Base-by-base conservation (phyloP, 441 rosid species). In the Populus hybrid region DNA sequence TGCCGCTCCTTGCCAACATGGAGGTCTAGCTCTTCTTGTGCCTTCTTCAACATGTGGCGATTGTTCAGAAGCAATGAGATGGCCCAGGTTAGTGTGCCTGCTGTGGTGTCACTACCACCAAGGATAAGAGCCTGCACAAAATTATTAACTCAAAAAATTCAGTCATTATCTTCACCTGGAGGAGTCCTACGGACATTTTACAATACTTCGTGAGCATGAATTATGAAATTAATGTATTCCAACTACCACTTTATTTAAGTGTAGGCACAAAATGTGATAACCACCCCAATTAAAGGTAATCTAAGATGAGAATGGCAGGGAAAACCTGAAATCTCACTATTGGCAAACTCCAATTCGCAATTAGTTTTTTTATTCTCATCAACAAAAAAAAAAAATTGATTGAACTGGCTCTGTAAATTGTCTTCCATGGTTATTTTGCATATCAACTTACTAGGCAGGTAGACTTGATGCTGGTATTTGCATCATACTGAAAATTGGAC, bases 21-120 rank as follows among this genome's bases (percentile, higher is more conserved):
- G 20, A 77, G 35, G 84, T 90, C 91, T 71, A 90, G 31, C 80
- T 91, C 94, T 50, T 87, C 87, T 75, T 87, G 91, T 3, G 84
- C 90, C 76, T 85, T 90, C 78, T 81, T 81, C 38, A 91, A 61
- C 42, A 67, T 76, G 2, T 40, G 70, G 20, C n/a, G 86, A 68
- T 90, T 84, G 78, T 87, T 91, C 69, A 89, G 72, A 16, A 76
- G 77, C 6, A 77, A 38, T 1, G 83, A 81, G 72, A 76, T 35
- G 35, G 71, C 69, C 94, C 93, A 91, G 20, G 84, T 89, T 3
- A 90, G 40, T 40, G 79, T 81, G 6, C 64, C 72, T 11, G 87
- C 59, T 35, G 88, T 84, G 40, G 91, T 87, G 77, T 92, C 93
- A 29, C 88, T 77, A 8, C 90, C 94, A 0, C 87, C 88, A 28